Evolutionary conservation across 1,139 yeast species (phyloP), one percentile per base, ranked within the genome.

Genomic region (Magnusiomyces paraingens): DNA sequence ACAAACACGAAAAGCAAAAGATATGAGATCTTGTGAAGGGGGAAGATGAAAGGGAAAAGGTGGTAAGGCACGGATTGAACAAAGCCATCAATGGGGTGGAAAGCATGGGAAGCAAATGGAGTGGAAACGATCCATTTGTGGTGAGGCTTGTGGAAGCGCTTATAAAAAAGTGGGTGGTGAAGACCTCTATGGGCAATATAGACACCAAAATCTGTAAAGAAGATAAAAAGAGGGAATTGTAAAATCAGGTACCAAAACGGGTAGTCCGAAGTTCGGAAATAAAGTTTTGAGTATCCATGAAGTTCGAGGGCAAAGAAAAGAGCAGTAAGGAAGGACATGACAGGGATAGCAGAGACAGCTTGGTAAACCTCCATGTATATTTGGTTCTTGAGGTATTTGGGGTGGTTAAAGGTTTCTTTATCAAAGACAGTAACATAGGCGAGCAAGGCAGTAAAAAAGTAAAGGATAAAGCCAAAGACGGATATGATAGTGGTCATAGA

Each of bases 111-210:
- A 1, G 99, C 99, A 73, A 86, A 93, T 39, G 99, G 99, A 2
- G 99, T 91, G 61, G 98, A 93, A 52, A 93, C 97, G 65, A 93
- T 83, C 99, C 99, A 93, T 74, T 93, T 94, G 78, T 93, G 99
- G 71, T 93, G 99, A n/a, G 98, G 97, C 74, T 93, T 93, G 76
- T 93, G 99, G 61, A 93, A 75, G 38, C 67, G 70, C 76, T 86
- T 91, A 80, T 93, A 93, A 44, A 93, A 84, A 40, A 78, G 65
- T 35, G 96, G 97, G 86, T 91, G 87, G 70, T 93, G 99, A 65
- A 93, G 77, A 80, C 88, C 81, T 67, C 98, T 83, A 73, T 93
- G 99, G 63, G 90, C 85, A 67, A 86, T 77, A 70, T 93, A 93
- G 65, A 93, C 89, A 56, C 93, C 87, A 69, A 89, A 85, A 71